Evolutionary conservation across 257 asterid genomes (phyloP), one percentile per base, ranked within the genome.

Genomic region (Solanum bukasovii): DNA sequence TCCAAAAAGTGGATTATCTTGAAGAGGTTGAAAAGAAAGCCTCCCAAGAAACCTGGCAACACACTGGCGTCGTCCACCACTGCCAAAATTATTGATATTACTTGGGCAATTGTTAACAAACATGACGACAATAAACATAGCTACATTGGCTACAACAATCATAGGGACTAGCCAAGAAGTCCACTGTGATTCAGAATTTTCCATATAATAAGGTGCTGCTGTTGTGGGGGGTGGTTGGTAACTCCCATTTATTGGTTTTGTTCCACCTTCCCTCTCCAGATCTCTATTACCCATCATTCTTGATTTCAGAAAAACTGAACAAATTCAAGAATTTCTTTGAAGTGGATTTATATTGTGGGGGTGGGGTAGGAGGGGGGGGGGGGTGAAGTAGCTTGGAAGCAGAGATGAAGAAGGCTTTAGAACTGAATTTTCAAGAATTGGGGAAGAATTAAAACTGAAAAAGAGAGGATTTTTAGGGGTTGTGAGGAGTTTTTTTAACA

Each of bases 101-200:
- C 88, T 89, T 10, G 99, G 99, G 35, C 99, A 97, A 90, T 97
- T 86, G 88, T 97, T 97, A 18, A 95, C 95, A 70, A 93, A 91
- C 99, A 97, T 97, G 89, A 96, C 92, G 35, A 94, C 93, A 70
- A 93, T 84, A 89, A 97, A 96, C 98, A 97, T 93, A 70, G 93
- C 94, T 44, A 97, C 93, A 90, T 97, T 97, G 4, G 97, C 98
- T 65, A 96, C 97, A 63, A 97, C 94, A 20, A 97, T 95, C 97
- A 95, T 88, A 20, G 98, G 98, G 81, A 97, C 98, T 44, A 97
- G 93, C 99, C 99, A 97, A 42, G 99, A 93, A 59, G 98, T 95
- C 99, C 99, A 95, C 65, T 93, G 97, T 35, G 91, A 93, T 74
- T 96, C 99, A 14, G 96, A 90, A 83, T 89, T 46, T 33, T 92